These are phyloP conservation scores for Acanthamoeba castellanii DNA, from an alignment of 208 protist genomes.

Conservation along the genomic window DNA sequence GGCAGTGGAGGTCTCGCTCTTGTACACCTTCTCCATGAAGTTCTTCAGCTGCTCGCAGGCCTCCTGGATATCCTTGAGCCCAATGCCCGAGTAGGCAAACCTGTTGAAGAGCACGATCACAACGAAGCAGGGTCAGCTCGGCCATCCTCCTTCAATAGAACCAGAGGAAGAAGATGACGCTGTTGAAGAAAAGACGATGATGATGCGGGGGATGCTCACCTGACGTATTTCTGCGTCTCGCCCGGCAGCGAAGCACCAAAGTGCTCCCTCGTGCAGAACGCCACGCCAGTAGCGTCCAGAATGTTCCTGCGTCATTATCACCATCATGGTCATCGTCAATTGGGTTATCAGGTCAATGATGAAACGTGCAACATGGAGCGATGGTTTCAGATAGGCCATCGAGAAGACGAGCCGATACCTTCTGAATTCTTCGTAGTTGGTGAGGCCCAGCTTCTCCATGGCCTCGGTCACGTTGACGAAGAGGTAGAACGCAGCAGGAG, in stretches of 20 bases:
- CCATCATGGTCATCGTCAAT: neutral
- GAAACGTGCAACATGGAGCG: neutral
- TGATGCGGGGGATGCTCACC: neutral
- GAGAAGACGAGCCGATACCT: neutral
- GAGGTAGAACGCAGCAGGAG: constrained; percentile 74
- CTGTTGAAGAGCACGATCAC: constrained; percentile 7
- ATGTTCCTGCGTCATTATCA: neutral
- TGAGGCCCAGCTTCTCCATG: constrained; percentile 49
- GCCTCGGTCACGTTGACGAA: constrained; percentile 79
- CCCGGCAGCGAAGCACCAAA: constrained; percentile 64
- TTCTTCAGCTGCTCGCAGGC: constrained; percentile 41
- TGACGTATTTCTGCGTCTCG: constrained; percentile 74
- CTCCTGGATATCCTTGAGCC: constrained; percentile 68
- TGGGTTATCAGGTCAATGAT: neutral
- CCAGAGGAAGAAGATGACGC: neutral
- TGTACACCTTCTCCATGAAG: constrained; percentile 64
- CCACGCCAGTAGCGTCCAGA: constrained; percentile 72
- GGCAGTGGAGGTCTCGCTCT: neutral
- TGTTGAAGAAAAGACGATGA: neutral
- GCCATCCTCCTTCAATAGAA: neutral
- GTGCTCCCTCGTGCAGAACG: constrained; percentile 77
- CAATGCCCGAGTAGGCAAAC: constrained; percentile 74
- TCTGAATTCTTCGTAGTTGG: constrained; percentile 65
- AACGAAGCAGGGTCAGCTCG: neutral
- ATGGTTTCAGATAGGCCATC: neutral